Conservation (phyloP, 1,139 yeast species). For the Taphrina sp. region DNA sequence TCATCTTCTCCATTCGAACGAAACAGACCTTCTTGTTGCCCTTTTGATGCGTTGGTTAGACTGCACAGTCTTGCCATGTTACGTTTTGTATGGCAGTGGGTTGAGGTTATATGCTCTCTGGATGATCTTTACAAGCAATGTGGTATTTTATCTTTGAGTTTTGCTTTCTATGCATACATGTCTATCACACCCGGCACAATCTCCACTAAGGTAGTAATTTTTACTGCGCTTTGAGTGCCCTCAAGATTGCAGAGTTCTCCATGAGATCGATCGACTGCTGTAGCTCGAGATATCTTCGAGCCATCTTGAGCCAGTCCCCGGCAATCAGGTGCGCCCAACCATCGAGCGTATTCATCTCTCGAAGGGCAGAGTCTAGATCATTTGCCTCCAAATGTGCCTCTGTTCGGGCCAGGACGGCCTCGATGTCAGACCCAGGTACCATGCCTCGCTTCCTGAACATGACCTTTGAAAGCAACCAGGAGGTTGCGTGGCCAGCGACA, state of each 20-base stretch:
- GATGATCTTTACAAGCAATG: too few relatives aligned
- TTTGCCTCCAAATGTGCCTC: constrained; percentile 72
- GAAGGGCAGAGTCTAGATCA: constrained; percentile 82
- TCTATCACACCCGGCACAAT: not conserved
- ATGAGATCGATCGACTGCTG: constrained; percentile 34
- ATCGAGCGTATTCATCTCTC: constrained; percentile 81
- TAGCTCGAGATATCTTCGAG: constrained; percentile 34
- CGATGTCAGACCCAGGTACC: constrained; percentile 80
- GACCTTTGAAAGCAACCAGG: constrained; percentile 71
- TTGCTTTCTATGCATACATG: not conserved
- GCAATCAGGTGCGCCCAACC: constrained; percentile 94
- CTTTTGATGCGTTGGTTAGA: too few relatives aligned
- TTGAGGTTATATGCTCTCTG: too few relatives aligned
- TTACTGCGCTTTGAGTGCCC: constrained; percentile 22
- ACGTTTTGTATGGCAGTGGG: too few relatives aligned
- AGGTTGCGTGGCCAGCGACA: constrained; percentile 82
- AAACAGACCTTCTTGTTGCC: too few relatives aligned
- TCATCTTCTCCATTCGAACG: too few relatives aligned
- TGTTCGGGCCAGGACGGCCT: constrained; percentile 83
- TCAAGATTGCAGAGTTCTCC: constrained; percentile 24
- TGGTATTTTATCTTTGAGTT: too few relatives aligned
- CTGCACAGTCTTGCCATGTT: too few relatives aligned
- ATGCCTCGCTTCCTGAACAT: constrained; percentile 63
- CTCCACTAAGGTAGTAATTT: not conserved
- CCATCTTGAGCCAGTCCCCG: constrained; percentile 84